Conservation (phyloP, 78 protist genomes). For the Neovahlkampfia damariscottae region DNA sequence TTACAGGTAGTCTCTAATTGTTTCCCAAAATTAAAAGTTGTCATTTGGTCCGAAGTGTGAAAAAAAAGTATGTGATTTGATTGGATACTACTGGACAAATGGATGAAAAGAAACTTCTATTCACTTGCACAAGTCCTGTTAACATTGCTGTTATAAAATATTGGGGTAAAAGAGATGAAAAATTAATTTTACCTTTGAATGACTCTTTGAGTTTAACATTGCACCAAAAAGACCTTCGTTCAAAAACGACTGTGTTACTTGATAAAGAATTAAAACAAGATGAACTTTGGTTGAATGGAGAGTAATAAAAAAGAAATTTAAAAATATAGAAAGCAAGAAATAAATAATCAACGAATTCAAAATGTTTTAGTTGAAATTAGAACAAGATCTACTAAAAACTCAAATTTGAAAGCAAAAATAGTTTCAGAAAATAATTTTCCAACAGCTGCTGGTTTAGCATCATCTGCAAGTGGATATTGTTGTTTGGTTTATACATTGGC, state of each 20-base stretch:
- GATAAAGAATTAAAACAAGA: conserved; percentile 17
- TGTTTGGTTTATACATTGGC: conserved; percentile 56
- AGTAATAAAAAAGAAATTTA: background rate
- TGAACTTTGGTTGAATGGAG: conserved; percentile 88
- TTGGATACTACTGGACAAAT: no score
- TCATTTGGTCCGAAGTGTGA: no score
- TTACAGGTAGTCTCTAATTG: no score
- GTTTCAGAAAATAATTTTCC: conserved; percentile 87
- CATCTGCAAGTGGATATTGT: conserved; percentile 91
- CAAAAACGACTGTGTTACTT: conserved; percentile 63
- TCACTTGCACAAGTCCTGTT: conserved; percentile 67
- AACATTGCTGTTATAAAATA: conserved; percentile 98
- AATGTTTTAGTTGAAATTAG: conserved; percentile 26
- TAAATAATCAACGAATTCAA: conserved; percentile 25
- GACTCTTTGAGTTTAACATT: conserved; percentile 79
- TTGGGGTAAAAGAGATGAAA: conserved; percentile 96
- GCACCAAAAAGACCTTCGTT: conserved; percentile 36
- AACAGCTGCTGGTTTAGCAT: conserved; percentile 98
- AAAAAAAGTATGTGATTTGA: no score
- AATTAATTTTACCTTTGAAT: conserved; percentile 78
- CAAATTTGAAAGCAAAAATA: conserved; percentile 42
- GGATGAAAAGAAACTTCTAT: no score
- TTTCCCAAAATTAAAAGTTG: no score
- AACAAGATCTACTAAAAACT: background rate
- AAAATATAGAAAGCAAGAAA: background rate